Conservation (phyloP, 2,329 filamentous ascomycete species). For the Nigrospora oryzae region DNA sequence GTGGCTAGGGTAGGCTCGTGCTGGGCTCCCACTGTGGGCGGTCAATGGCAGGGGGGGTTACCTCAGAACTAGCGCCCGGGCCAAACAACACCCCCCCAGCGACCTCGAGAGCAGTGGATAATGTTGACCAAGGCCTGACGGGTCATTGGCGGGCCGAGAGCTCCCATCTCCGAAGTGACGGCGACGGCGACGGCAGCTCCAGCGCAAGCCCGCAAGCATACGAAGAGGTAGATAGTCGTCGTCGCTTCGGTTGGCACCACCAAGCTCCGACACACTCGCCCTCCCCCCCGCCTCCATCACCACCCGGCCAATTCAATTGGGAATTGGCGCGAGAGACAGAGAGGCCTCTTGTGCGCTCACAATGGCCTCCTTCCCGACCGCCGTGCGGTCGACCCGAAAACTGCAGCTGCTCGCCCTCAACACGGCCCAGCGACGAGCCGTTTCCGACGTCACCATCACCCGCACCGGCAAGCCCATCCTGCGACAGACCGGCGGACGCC, state of each 20-base stretch:
- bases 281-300: not conserved
- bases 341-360: not conserved
- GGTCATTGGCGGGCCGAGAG: no score
- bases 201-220: slow-evolving; percentile 24
- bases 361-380: slow-evolving; percentile 50
- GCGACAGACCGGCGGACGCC: slow-evolving; percentile 84
- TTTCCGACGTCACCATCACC: slow-evolving; percentile 86
- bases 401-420: slow-evolving; percentile 27
- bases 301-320: slow-evolving; percentile 10
- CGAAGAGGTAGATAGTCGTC: not conserved
- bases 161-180: no score
- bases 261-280: not conserved
- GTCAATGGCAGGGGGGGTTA: no score
- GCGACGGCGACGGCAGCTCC: slow-evolving; percentile 14
- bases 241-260: no score
- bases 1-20: no score
- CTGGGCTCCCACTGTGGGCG: no score
- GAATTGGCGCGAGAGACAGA: slow-evolving; percentile 21
- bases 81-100: no score
- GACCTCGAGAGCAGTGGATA: no score
- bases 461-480: slow-evolving; percentile 94
- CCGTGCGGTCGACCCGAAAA: slow-evolving; percentile 43
- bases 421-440: slow-evolving; percentile 39
- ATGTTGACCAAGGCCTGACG: slow-evolving; percentile 13
- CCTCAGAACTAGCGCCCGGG: no score